Percentiles rank a stretch among this genome's conserved stretches.
phyloP scores from a whole-genome alignment of 2,329 filamentous ascomycete genomes.

The Fusarium redolens region DNA sequence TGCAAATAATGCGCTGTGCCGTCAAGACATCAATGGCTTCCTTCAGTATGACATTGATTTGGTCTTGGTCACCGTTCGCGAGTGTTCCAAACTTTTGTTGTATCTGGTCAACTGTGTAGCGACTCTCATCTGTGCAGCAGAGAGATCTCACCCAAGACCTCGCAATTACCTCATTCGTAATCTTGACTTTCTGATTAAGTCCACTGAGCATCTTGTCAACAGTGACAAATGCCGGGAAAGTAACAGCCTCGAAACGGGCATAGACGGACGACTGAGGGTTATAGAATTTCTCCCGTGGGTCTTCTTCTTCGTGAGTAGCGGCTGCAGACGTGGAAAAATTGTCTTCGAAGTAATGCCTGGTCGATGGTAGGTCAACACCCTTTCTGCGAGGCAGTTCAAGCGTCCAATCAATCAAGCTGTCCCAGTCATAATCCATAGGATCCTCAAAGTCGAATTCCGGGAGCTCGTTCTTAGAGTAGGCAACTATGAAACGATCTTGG shows the following conservation, averaged over 20 bases:
- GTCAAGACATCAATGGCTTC: slow-evolving; percentile 62
- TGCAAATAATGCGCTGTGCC: slow-evolving; percentile 65
- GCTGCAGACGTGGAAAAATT: slow-evolving; percentile 54
- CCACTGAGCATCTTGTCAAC: slow-evolving; percentile 27
- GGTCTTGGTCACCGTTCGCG: slow-evolving; percentile 52
- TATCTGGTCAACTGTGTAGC: slow-evolving; percentile 61
- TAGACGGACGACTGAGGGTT: slow-evolving; percentile 65
- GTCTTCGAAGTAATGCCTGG: slow-evolving; percentile 57
- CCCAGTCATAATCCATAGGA: slow-evolving; percentile 75
- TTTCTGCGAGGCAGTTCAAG: slow-evolving; percentile 61
- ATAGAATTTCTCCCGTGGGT: slow-evolving; percentile 70
- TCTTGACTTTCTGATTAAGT: slow-evolving; percentile 14
- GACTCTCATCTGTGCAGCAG: slow-evolving; percentile 63
- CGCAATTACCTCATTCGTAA: slow-evolving; percentile 56
- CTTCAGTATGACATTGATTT: slow-evolving; percentile 59
- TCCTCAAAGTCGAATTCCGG: slow-evolving; percentile 72
- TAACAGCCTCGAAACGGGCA: slow-evolving; percentile 66
- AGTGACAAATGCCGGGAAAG: slow-evolving; percentile 58
- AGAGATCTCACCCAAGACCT: slow-evolving; percentile 71
- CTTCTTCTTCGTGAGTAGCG: slow-evolving; percentile 47
- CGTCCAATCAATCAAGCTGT: slow-evolving; percentile 73
- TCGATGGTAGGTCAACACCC: slow-evolving; percentile 61
- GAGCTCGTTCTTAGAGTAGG: slow-evolving; percentile 72
- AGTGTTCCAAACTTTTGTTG: slow-evolving; percentile 64
- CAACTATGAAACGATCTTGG: slow-evolving; percentile 71